These are phyloP conservation scores for Solanum pinnatisectum DNA, from an alignment of 257 asterid species.

Conservation along the genomic window DNA sequence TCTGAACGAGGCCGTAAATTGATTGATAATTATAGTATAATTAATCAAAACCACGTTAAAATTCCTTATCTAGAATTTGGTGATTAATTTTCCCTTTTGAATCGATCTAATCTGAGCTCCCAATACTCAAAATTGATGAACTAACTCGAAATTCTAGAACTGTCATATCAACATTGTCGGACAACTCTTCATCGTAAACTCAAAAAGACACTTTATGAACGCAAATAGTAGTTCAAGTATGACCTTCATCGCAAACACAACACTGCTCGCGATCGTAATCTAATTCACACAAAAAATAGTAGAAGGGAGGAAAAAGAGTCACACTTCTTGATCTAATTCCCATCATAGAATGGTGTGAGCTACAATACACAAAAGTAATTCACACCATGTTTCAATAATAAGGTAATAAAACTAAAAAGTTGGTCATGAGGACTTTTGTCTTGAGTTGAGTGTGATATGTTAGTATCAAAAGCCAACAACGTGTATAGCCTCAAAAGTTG, in stretches of 20 bases:
- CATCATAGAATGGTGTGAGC: not conserved
- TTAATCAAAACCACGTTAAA: no score
- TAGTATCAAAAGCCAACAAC: not conserved
- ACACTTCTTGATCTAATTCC: not conserved
- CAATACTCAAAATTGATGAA: no score
- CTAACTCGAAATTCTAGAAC: not conserved
- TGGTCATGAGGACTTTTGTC: constrained; percentile 14
- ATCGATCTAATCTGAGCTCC: no score
- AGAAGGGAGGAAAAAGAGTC: not conserved
- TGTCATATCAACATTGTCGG: no score
- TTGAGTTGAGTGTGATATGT: constrained; percentile 14
- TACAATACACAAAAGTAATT: not conserved
- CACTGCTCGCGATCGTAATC: not conserved
- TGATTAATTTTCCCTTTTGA: not conserved
- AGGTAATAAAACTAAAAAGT: constrained; percentile 31
- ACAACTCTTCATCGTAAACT: not conserved
- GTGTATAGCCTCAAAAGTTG: constrained; percentile 4
- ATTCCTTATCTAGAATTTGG: no score
- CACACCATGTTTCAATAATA: constrained; percentile 7
- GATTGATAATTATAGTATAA: no score
- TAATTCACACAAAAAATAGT: not conserved
- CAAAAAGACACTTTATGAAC: not conserved
- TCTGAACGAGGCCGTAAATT: no score
- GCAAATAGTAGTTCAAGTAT: not conserved
- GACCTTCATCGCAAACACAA: not conserved